Base-by-base conservation (phyloP, 306 rosid genomes). In the Acmispon strigosus region DNA sequence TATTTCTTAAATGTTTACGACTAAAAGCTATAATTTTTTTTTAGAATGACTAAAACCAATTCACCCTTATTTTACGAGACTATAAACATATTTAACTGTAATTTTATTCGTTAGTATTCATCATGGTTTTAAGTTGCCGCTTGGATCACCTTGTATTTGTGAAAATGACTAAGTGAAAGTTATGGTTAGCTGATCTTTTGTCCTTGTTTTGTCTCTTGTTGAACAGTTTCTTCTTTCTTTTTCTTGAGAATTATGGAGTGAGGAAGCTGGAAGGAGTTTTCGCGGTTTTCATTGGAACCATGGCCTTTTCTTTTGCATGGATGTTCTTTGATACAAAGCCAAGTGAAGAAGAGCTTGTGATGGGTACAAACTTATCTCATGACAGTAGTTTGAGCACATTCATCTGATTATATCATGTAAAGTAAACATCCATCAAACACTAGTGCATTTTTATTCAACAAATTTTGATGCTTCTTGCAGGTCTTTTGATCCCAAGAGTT, bases 251-350 rank as follows among this genome's bases (percentile, higher is more conserved):
- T 69, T 83, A 83, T 66, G 86, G 86, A 47, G 84, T 75, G n/a
- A 75, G 86, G 73, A 83, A 83, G 81, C 58, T 83, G 20, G 86
- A 83, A 83, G 84, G 86, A 4, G 76, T 83, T 48, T 83, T 83
- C 22, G 84, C 86, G 34, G 37, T 83, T 41, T 83, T 83, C 66
- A 48, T 83, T 42, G 81, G 84, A 61, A 83, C 84, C 3, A 83
- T 83, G 84, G 84, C 62, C 8, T 65, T 83, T 41, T 47, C 86
- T 29, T 83, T 83, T 66, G 86, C 86, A 7, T 83, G 86, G 86
- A 83, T 83, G 86, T 83, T 83, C 79, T 16, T 78, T 20, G 79
- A 79, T 32, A 83, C 86, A 53, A 75, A 71, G 11, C 84, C 86
- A 19, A 61, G 17, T 29, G 73, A 70, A 70, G 77, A 71, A 79